Evolutionary conservation across 2,329 filamentous ascomycete species (phyloP).

Genomic region (Fusarium graminum): DNA sequence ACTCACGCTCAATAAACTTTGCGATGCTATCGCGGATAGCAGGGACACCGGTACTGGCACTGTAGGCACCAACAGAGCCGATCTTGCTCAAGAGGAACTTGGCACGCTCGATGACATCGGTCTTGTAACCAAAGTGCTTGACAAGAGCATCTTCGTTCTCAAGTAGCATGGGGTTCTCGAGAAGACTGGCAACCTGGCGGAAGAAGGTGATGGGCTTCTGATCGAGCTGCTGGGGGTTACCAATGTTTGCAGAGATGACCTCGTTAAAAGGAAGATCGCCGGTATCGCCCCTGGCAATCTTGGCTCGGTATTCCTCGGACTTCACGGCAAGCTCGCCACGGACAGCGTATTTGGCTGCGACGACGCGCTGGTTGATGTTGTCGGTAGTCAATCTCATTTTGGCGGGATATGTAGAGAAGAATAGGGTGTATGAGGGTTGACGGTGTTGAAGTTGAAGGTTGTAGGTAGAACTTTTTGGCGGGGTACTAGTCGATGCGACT

Average conservation of each 20-base stretch:
- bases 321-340: conserved; percentile 94
- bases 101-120: conserved; percentile 88
- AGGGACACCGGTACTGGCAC: conserved; percentile 89
- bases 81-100: conserved; percentile 83
- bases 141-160: conserved; percentile 85
- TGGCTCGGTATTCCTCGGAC: conserved; percentile 89
- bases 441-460: conserved; percentile 29
- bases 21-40: conserved; percentile 91
- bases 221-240: conserved; percentile 98
- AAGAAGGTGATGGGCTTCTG: conserved; percentile 99
- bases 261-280: conserved; percentile 82
- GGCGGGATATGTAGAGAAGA: conserved; percentile 51
- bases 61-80: conserved; percentile 95
- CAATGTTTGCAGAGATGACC: conserved; percentile 97
- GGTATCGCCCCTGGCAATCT: conserved; percentile 70
- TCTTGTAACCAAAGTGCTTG: conserved; percentile 84
- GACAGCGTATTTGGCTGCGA: conserved; percentile 93
- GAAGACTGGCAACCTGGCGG: conserved; percentile 91
- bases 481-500: conserved; percentile 42
- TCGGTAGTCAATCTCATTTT: conserved; percentile 73
- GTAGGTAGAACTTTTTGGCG: conserved; percentile 47
- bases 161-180: conserved; percentile 90
- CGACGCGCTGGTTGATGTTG: conserved; percentile 93
- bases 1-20: conserved; percentile 87
- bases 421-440: conserved; percentile 36